Evolutionary conservation across 208 protist genomes (phyloP).

Genomic region (Naegleria fowleri): DNA sequence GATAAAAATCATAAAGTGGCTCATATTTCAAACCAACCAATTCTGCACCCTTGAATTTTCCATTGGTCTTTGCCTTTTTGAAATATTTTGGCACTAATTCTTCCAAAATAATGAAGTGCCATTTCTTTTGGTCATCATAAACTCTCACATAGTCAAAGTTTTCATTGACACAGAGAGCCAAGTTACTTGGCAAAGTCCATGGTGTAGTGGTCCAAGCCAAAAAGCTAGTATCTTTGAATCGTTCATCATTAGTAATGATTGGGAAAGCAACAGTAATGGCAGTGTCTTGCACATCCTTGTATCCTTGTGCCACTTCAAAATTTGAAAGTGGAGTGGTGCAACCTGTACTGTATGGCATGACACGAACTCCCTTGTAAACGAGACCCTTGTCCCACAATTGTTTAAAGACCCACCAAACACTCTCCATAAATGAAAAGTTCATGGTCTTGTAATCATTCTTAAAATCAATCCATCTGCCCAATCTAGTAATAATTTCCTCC

Average conservation of each 20-base stretch:
- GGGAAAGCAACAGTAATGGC: conserved; percentile 15
- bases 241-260: conserved; percentile 41
- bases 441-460: conserved; percentile 99
- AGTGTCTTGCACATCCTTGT: conserved; percentile 94
- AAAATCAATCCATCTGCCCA: conserved; percentile 28
- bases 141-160: conserved; percentile 96
- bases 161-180: conserved; percentile 96
- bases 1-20: conserved; percentile 96
- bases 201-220: conserved; percentile 99
- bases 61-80: conserved; percentile 62
- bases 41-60: conserved; percentile 69
- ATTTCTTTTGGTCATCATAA: conserved; percentile 64
- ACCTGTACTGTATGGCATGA: conserved; percentile 98
- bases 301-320: conserved; percentile 98
- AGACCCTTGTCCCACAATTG: conserved; percentile 93
- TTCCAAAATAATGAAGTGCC: conserved; percentile 45
- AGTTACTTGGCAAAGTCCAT: conserved; percentile 99
- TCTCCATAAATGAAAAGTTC: conserved; percentile 97
- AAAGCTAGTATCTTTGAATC: conserved; percentile 62
- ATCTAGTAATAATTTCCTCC: conserved; percentile 77
- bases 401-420: conserved; percentile 99
- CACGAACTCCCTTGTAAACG: conserved; percentile 97
- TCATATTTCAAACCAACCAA: conserved; percentile 84
- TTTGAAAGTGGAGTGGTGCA: conserved; percentile 99
- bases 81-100: conserved; percentile 4